Percentiles rank a stretch among this genome's conserved stretches.
These are phyloP conservation scores for Zymoseptoria passerinii DNA, from an alignment of 2,329 filamentous ascomycete genomes.

Conservation along the genomic window DNA sequence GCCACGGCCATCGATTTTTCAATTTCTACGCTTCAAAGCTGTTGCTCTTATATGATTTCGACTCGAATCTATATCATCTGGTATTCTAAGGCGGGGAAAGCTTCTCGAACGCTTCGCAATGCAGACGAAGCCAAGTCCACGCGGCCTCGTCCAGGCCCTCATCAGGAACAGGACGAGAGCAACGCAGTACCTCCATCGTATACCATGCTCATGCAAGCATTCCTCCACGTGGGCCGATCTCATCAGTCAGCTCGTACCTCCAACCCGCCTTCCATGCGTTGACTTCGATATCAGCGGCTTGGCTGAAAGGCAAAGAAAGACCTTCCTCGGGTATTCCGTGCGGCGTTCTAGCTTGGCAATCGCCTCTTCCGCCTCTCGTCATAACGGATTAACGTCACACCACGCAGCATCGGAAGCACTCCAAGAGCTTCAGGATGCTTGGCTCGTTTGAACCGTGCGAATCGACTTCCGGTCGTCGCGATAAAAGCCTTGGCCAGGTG, in stretches of 20 bases:
- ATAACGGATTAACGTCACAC: background rate
- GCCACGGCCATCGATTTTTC: too few relatives aligned
- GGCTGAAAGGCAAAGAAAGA: background rate
- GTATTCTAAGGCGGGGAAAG: too few relatives aligned
- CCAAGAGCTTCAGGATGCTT: background rate
- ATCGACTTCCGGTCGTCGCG: background rate
- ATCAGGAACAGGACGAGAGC: too few relatives aligned
- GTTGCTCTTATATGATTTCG: too few relatives aligned
- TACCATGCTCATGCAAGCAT: background rate
- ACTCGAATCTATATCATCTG: too few relatives aligned
- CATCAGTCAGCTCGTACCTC: background rate
- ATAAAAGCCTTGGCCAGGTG: background rate
- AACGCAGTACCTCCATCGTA: too few relatives aligned
- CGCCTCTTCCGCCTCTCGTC: background rate
- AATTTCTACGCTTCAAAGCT: too few relatives aligned
- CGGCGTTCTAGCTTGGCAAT: background rate
- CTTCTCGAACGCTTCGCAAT: too few relatives aligned
- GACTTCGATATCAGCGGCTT: background rate
- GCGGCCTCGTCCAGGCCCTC: too few relatives aligned
- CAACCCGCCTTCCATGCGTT: background rate
- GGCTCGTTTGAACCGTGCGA: background rate
- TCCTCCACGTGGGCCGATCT: background rate
- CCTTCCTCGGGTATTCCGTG: background rate
- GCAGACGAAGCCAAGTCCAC: too few relatives aligned
- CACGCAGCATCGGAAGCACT: background rate